Evolutionary conservation across 768 basidiomycete genomes (phyloP).

Genomic region (Tulasnella sp.): DNA sequence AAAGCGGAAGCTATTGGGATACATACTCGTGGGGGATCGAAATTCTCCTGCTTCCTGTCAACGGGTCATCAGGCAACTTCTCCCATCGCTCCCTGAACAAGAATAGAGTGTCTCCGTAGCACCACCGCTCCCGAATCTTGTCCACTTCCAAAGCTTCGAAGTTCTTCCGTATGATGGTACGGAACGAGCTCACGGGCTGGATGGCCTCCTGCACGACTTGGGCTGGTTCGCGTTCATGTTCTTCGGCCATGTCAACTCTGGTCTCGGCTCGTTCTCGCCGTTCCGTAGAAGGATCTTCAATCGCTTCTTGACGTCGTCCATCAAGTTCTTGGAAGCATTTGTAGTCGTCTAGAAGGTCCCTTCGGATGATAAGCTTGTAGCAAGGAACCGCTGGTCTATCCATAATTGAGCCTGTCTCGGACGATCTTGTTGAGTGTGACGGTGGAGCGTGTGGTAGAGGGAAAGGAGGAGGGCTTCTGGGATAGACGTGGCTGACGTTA

Average conservation of each 20-base stretch:
- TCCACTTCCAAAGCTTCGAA: conserved; percentile 90
- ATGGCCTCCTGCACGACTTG: too few relatives aligned
- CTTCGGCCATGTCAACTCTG: conserved; percentile 97
- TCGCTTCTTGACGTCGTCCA: conserved; percentile 98
- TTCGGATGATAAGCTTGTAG: too few relatives aligned
- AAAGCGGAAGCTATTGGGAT: too few relatives aligned
- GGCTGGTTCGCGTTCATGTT: conserved; percentile 98
- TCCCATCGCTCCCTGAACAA: too few relatives aligned
- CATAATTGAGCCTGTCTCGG: conserved; percentile 33
- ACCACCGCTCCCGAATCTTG: conserved; percentile 96
- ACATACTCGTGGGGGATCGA: too few relatives aligned
- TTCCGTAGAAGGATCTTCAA: conserved; percentile 91
- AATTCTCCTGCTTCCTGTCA: too few relatives aligned
- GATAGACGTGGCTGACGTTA: conserved; percentile 7
- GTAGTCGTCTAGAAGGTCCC: too few relatives aligned
- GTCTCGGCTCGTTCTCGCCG: too few relatives aligned
- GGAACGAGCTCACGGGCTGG: too few relatives aligned
- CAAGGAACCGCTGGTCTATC: conserved; percentile 40
- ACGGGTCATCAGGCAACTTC: background rate
- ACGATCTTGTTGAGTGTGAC: conserved; percentile 37
- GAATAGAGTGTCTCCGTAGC: conserved; percentile 94
- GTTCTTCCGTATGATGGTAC: conserved; percentile 86
- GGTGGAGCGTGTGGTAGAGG: conserved; percentile 38
- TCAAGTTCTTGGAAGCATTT: conserved; percentile 87
- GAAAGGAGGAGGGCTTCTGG: conserved; percentile 23